A percentile compares a stretch with the other conserved stretches of the same genome.
Evolutionary conservation across 2,329 filamentous ascomycete species (phyloP).

Genomic region (Aspergillus brasiliensis): DNA sequence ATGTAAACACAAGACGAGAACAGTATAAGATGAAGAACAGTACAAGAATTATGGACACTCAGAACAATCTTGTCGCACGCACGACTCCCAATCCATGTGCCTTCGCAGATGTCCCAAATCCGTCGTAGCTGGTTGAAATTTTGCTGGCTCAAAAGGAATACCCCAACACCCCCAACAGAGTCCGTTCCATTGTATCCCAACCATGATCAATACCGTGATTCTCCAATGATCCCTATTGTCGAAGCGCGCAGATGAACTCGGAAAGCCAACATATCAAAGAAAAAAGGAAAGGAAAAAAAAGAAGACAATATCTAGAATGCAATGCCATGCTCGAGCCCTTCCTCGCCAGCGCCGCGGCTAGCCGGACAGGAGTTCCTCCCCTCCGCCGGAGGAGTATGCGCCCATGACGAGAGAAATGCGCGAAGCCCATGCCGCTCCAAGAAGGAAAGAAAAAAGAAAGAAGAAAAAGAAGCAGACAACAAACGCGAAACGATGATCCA

Average conservation of each 20-base stretch:
- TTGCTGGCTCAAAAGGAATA: conserved; percentile 40
- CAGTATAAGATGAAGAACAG: conserved; percentile 14
- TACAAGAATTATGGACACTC: conserved; percentile 31
- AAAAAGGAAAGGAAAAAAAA: conserved; percentile 23
- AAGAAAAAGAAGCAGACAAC: conserved; percentile 7
- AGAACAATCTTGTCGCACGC: conserved; percentile 36
- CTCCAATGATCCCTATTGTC: conserved; percentile 41
- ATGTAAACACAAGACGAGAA: conserved; percentile 7
- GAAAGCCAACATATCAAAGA: conserved; percentile 23
- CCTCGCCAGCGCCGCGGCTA: not conserved
- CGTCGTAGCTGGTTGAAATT: conserved; percentile 26
- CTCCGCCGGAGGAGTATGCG: conserved; percentile 1
- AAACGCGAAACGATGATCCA: not conserved
- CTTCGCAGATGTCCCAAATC: conserved; percentile 28
- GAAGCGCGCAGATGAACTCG: conserved; percentile 34
- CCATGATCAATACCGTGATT: conserved; percentile 44
- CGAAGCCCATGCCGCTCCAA: conserved; percentile 17
- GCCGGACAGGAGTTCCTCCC: not conserved
- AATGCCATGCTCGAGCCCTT: conserved; percentile 22
- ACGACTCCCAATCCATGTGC: conserved; percentile 32
- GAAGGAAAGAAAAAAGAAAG: not conserved
- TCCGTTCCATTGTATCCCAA: conserved; percentile 43
- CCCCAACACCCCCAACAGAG: conserved; percentile 44
- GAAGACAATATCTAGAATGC: conserved; percentile 31
- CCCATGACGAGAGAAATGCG: conserved; percentile 13